phyloP scores from a whole-genome alignment of 2,329 filamentous ascomycete genomes.

The Delphinella strobiligena region DNA sequence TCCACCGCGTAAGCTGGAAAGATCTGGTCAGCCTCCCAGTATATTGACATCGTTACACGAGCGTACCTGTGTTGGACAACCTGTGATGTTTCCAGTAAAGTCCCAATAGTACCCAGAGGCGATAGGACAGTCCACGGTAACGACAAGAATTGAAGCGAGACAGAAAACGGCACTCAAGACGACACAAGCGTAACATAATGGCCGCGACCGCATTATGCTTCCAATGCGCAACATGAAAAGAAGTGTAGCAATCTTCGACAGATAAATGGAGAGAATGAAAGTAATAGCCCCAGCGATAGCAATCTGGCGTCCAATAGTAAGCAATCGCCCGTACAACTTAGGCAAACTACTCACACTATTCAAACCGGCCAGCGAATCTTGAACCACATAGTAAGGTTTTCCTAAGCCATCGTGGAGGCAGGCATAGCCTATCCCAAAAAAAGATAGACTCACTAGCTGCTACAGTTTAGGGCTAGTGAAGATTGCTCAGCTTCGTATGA shows the following conservation, averaged over 20 bases:
- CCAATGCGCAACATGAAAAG: slow-evolving; percentile 19
- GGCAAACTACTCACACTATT: slow-evolving; percentile 13
- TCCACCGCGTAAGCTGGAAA: slow-evolving; percentile 25
- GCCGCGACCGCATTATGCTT: neutral
- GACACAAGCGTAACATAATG: slow-evolving; percentile 14
- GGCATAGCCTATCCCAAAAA: slow-evolving; percentile 17
- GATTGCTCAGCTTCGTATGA: no score
- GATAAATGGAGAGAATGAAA: slow-evolving; percentile 18
- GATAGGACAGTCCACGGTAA: slow-evolving; percentile 16
- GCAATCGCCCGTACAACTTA: neutral
- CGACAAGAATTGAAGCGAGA: slow-evolving; percentile 18
- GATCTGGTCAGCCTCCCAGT: no score
- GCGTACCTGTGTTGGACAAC: slow-evolving; percentile 18
- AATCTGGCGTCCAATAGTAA: slow-evolving; percentile 13
- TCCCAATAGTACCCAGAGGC: slow-evolving; percentile 17
- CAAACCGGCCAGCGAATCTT: slow-evolving; percentile 11
- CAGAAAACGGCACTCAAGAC: slow-evolving; percentile 14
- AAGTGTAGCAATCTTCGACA: slow-evolving; percentile 21
- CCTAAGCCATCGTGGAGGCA: slow-evolving; percentile 18
- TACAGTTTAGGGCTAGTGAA: no score
- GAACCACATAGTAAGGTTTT: slow-evolving; percentile 14
- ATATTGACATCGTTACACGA: no score
- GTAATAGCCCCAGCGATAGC: slow-evolving; percentile 17
- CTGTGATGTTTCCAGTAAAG: slow-evolving; percentile 10
- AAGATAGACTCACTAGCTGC: no score